These are phyloP conservation scores for Casuarina cunninghamiana DNA, from an alignment of 306 rosid genomes.

Conservation along the genomic window DNA sequence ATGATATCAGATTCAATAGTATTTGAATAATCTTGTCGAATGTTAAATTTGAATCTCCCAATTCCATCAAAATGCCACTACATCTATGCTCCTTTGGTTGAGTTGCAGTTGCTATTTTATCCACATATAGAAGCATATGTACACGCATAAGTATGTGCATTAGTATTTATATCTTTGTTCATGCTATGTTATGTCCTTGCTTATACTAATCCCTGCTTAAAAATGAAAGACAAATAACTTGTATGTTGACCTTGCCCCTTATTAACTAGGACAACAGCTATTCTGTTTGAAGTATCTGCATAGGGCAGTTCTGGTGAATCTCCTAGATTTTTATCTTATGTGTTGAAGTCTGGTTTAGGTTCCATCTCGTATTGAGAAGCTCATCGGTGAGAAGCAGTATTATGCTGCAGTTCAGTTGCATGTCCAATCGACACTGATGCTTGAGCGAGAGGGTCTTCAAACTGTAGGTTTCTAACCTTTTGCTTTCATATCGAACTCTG, in stretches of 20 bases:
- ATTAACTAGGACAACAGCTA: conserved; percentile 13
- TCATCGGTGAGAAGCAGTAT: conserved; percentile 85
- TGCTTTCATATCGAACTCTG: conserved; percentile 13
- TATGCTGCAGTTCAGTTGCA: conserved; percentile 97
- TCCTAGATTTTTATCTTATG: conserved; percentile 27
- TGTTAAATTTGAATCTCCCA: conserved; percentile 16
- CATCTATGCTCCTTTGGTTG: conserved; percentile 20
- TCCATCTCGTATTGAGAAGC: conserved; percentile 90
- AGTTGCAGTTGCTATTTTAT: conserved; percentile 22
- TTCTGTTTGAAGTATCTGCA: conserved; percentile 13
- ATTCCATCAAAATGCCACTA: conserved; percentile 15
- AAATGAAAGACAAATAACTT: neutral
- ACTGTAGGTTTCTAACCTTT: conserved; percentile 54
- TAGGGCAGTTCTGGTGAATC: conserved; percentile 25
- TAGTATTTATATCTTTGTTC: conserved; percentile 8
- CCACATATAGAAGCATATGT: conserved; percentile 9
- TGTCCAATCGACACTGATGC: conserved; percentile 86
- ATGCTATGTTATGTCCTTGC: conserved; percentile 18
- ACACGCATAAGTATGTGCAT: conserved; percentile 15
- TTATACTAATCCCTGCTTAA: conserved; percentile 10
- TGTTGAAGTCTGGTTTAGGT: conserved; percentile 58
- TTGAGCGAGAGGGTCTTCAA: conserved; percentile 57
- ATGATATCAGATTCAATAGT: conserved; percentile 32
- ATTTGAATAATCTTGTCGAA: conserved; percentile 21
- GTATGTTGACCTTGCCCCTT: neutral